Conservation (phyloP, 1,284 basidiomycete genomes). For the Grifola frondosa region DNA sequence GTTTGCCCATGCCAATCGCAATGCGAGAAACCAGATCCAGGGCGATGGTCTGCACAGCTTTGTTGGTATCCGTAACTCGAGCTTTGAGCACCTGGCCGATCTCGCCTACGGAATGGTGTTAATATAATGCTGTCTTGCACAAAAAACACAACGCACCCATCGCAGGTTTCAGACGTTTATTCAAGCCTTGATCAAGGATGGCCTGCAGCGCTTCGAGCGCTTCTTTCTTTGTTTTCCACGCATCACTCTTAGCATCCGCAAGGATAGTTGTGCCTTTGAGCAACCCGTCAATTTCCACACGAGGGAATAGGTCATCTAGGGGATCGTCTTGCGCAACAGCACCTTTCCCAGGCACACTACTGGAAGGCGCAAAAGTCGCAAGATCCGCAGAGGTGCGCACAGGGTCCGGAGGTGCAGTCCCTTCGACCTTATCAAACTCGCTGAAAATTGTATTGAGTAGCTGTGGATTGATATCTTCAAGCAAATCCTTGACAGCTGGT, state of each 20-base stretch:
- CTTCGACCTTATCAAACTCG: constrained; percentile 95
- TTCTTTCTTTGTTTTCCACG: constrained; percentile 98
- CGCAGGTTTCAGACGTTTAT: constrained; percentile 87
- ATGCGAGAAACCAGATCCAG: constrained; percentile 90
- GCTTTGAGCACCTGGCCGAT: constrained; percentile 88
- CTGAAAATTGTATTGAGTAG: constrained; percentile 86
- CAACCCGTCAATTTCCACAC: constrained; percentile 90
- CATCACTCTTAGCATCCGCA: constrained; percentile 83
- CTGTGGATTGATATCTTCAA: constrained; percentile 95
- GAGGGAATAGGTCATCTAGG: constrained; percentile 91
- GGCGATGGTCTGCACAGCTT: constrained; percentile 88
- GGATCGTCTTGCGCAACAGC: constrained; percentile 56
- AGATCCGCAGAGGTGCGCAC: constrained; percentile 77
- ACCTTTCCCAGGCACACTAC: constrained; percentile 38
- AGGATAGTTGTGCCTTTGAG: constrained; percentile 85
- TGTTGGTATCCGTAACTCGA: constrained; percentile 90
- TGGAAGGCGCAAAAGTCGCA: constrained; percentile 43
- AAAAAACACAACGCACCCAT: constrained; percentile 64
- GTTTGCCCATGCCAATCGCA: constrained; percentile 91
- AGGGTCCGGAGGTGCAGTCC: constrained; percentile 78
- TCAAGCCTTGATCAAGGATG: constrained; percentile 85
- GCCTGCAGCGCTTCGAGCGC: constrained; percentile 85
- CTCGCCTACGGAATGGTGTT: constrained; percentile 59
- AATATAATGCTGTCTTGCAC: no score
- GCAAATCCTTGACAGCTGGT: constrained; percentile 84